Base-by-base conservation (phyloP, 2,329 filamentous ascomycete genomes). In the Periconia sp. region DNA sequence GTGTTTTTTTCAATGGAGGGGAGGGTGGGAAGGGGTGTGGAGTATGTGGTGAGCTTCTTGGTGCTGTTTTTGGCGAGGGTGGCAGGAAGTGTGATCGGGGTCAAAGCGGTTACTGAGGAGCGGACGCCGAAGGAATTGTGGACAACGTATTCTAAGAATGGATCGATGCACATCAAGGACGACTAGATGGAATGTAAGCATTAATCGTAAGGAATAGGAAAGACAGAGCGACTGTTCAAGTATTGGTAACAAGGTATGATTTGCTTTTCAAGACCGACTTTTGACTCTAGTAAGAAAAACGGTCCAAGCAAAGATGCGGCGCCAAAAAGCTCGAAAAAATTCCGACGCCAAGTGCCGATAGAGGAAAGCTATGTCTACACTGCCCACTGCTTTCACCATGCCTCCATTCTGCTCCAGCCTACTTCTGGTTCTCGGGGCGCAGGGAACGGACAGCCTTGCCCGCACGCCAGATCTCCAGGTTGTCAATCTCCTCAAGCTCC, bases 381-480 rank as follows among this genome's bases (percentile, higher is more conserved):
- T 50, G 38, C 45, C 18, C 34, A 36, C 19, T 50, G 31, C 37
- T 36, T 32, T 26, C 31, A 32, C 24, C 24, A 35, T 24, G 22
- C 21, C 30, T 32, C 32, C 35, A 17, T 41, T 26, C 6, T 30
- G 9, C 34, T 32, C 39, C 15, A 31, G 4, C 12, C 26, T 68
- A 66, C 52, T 70, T 66, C 41, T 54, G 40, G 57, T 70, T 71
- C 64, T 71, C 68, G 29, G 68, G 68, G 40, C 68, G 65, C 40
- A 71, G 65, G 22, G 54, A 62, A 59, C 92, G 88, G 68, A 99
- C 94, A 65, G 94, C 89, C 86, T 96, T 97, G 75, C 94, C 94
- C 57, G 94, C 94, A 70, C 89, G 85, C 94, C 94, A 99, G 85
- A 99, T 99, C 85, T 99, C 94, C 69, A 99, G 80, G 71, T 91